These are phyloP conservation scores for Eutrema heterophyllum DNA, from an alignment of 345 rosid species.

Conservation along the genomic window DNA sequence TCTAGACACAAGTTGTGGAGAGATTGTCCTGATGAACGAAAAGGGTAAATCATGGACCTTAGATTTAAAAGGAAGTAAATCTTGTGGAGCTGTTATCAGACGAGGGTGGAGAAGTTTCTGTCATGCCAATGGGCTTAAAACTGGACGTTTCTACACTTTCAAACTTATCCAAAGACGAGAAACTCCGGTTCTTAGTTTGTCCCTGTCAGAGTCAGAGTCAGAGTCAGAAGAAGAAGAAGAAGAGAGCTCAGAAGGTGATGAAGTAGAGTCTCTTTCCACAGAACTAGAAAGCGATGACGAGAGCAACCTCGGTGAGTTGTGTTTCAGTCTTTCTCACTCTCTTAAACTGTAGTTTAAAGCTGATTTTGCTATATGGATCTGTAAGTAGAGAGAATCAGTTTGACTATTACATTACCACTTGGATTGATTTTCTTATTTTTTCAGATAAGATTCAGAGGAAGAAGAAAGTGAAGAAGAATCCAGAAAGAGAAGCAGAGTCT, in stretches of 20 bases:
- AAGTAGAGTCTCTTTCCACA: background rate
- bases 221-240: background rate
- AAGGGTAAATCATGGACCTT: background rate
- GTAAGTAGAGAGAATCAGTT: background rate
- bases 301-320: background rate
- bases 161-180: background rate
- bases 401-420: background rate
- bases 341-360: background rate
- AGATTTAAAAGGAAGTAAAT: background rate
- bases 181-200: conserved; percentile 2
- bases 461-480: background rate
- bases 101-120: conserved; percentile 11
- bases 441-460: background rate
- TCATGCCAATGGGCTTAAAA: background rate
- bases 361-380: background rate
- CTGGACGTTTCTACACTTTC: background rate
- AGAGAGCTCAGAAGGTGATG: background rate
- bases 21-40: conserved; percentile 2
- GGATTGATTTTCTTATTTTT: background rate
- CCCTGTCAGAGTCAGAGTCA: background rate
- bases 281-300: background rate
- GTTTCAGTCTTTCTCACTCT: background rate
- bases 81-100: background rate
- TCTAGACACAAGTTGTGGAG: background rate
- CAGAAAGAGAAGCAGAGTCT: background rate